Base-by-base conservation (phyloP, 2,329 filamentous ascomycete genomes). In the Ceratocystis eucalypticola region DNA sequence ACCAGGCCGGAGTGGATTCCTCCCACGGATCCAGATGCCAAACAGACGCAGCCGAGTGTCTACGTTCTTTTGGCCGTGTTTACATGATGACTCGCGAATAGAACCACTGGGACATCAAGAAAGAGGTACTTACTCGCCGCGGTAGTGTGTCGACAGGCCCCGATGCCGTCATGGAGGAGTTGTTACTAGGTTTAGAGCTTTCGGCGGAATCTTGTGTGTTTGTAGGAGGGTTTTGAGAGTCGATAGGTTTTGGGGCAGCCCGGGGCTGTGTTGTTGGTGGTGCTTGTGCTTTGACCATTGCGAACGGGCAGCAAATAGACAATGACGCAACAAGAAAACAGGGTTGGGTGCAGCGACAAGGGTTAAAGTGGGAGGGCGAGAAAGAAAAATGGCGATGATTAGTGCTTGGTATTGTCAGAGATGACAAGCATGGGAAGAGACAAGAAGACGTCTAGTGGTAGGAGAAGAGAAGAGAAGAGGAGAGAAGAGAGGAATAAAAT, bases 391-490 rank as follows among this genome's bases (percentile, higher is more conserved):
- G 17, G 17, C 22, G 53, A 37, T 59, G 28, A 10, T 28, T 50
- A 3, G 73, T 75, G 68, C 76, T 75, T 55, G 77, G 76, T 71
- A 80, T 80, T 69, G 76, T 73, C 61, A 75, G 73, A 70, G 72
- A 74, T 77, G 41, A 6, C n/a, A 15, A 20, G 20, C 10, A 65
- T 59, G 63, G 71, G 44, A 45, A 64, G 30, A 57, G 45, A 28
- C 4, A 44, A 28, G 41, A 12, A 30, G 50, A 5, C 10, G 28
- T 37, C 10, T 28, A 41, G 37, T 1, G 37, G 12, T 15, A 15
- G 10, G 37, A 22, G 6, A 62, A 25, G 15, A 50, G 22, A 25
- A 1, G 15, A 25, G 15, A 17, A 53, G 22, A 65, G 28, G 7
- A 30, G 2, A 41, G 33, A 10, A 44, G 20, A 59, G 5, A n/a